These are phyloP conservation scores for Fusarium cyanostomum DNA, from an alignment of 2,329 filamentous ascomycete species.

Conservation along the genomic window DNA sequence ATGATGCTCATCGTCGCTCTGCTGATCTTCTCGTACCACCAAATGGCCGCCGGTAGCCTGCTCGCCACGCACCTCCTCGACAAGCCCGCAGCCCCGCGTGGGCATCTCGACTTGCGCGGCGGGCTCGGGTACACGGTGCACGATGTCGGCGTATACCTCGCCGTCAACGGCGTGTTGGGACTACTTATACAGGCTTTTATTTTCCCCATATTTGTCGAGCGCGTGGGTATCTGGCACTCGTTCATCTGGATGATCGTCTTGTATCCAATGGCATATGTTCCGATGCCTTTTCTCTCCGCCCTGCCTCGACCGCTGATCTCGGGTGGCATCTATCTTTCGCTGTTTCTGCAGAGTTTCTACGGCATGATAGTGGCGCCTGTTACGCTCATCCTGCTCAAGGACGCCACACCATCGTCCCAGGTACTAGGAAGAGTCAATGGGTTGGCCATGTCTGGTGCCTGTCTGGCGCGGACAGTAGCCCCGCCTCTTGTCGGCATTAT, in stretches of 20 bases:
- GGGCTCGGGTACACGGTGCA: conserved; percentile 73
- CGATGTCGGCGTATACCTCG: conserved; percentile 74
- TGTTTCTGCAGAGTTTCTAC: conserved; percentile 72
- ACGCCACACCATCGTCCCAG: conserved; percentile 70
- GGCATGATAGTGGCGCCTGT: conserved; percentile 75
- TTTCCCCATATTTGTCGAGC: conserved; percentile 71
- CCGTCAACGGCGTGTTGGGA: conserved; percentile 75
- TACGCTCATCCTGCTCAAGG: conserved; percentile 76
- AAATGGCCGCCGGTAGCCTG: conserved; percentile 56
- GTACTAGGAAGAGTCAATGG: conserved; percentile 77
- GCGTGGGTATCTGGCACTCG: conserved; percentile 72
- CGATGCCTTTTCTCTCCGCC: conserved; percentile 73
- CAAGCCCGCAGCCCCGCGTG: conserved; percentile 30
- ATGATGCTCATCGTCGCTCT: conserved; percentile 51
- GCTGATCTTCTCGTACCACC: conserved; percentile 55
- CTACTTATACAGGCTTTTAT: conserved; percentile 77
- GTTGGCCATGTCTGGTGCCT: conserved; percentile 76
- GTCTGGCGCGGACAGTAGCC: conserved; percentile 73
- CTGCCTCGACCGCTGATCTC: conserved; percentile 64
- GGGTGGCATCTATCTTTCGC: conserved; percentile 70
- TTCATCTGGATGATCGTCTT: conserved; percentile 72
- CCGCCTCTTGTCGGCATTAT: conserved; percentile 74
- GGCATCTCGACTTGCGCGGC: conserved; percentile 58
- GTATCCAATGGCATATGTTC: conserved; percentile 73
- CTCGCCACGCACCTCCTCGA: conserved; percentile 57